phyloP scores from a whole-genome alignment of 2,329 filamentous ascomycete species.

The Trichoderma lentiforme region DNA sequence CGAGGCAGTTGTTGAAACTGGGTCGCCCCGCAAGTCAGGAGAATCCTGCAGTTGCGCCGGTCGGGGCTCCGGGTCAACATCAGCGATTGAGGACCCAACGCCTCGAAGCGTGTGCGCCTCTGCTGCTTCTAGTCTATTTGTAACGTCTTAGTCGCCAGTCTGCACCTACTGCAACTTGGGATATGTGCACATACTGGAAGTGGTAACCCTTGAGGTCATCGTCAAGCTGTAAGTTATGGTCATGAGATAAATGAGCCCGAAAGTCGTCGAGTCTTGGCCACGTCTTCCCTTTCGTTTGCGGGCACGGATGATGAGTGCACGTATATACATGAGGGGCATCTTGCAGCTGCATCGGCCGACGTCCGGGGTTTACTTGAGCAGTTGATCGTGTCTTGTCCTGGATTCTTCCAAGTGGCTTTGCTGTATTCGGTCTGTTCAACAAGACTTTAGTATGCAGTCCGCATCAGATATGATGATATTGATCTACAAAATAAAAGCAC shows the following conservation, averaged over 20 bases:
- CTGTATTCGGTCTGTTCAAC: neutral
- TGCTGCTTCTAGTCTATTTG: neutral
- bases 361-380: conserved; percentile 21
- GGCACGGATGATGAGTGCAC: conserved; percentile 27
- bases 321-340: conserved; percentile 25
- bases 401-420: conserved; percentile 5
- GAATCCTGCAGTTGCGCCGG: conserved; percentile 21
- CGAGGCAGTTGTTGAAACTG: neutral
- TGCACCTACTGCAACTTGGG: too few relatives aligned
- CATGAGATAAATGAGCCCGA: conserved; percentile 68
- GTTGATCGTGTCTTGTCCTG: conserved; percentile 26
- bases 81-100: conserved; percentile 27
- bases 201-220: conserved; percentile 39
- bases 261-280: conserved; percentile 88
- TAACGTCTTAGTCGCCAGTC: neutral
- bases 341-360: conserved; percentile 14
- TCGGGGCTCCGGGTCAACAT: conserved; percentile 21
- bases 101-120: conserved; percentile 21
- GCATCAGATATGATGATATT: neutral
- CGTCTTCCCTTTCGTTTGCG: conserved; percentile 46
- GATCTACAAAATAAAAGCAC: neutral
- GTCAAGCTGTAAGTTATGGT: conserved; percentile 51
- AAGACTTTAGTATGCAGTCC: neutral
- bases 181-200: conserved; percentile 19
- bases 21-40: neutral